phyloP scores from a whole-genome alignment of 164 flowering plant genomes.

The Platanus orientalis region DNA sequence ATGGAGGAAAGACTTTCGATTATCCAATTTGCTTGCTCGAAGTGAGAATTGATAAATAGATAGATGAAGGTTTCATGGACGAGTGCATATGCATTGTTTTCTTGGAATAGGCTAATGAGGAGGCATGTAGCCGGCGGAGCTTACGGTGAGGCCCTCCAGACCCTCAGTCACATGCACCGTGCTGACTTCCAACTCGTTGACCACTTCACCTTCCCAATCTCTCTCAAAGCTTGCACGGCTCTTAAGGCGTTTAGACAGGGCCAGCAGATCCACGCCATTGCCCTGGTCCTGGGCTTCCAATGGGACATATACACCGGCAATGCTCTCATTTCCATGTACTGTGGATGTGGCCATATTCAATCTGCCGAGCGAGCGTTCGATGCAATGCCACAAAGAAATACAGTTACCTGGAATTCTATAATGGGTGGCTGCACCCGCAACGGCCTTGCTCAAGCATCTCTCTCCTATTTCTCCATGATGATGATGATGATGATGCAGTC shows the following conservation, averaged over 20 bases:
- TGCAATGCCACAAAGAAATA: slow-evolving; percentile 16
- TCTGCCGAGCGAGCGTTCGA: slow-evolving; percentile 6
- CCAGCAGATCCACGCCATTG: slow-evolving; percentile 11
- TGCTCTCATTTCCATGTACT: slow-evolving; percentile 11
- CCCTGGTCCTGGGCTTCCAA: slow-evolving; percentile 7
- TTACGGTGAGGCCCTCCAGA: slow-evolving; percentile 11
- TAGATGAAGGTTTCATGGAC: too few species aligned
- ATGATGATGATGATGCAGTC: background rate
- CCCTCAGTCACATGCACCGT: slow-evolving; percentile 7
- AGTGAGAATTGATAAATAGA: too few species aligned
- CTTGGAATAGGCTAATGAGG: slow-evolving; percentile 6
- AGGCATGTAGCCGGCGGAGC: slow-evolving; percentile 4
- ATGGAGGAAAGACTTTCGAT: too few species aligned
- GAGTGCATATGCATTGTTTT: background rate
- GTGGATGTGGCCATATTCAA: background rate
- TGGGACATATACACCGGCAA: slow-evolving; percentile 1
- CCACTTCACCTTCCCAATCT: slow-evolving; percentile 14
- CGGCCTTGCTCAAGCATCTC: slow-evolving; percentile 2
- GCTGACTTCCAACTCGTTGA: background rate
- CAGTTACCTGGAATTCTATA: slow-evolving; percentile 15
- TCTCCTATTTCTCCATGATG: slow-evolving; percentile 11
- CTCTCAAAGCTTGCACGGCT: slow-evolving; percentile 13
- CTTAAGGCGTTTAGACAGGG: background rate
- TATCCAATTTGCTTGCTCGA: too few species aligned
- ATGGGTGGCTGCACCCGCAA: slow-evolving; percentile 11